phyloP scores from a whole-genome alignment of 495 filamentous ascomycete genomes.

The Entonaema liquescens region DNA sequence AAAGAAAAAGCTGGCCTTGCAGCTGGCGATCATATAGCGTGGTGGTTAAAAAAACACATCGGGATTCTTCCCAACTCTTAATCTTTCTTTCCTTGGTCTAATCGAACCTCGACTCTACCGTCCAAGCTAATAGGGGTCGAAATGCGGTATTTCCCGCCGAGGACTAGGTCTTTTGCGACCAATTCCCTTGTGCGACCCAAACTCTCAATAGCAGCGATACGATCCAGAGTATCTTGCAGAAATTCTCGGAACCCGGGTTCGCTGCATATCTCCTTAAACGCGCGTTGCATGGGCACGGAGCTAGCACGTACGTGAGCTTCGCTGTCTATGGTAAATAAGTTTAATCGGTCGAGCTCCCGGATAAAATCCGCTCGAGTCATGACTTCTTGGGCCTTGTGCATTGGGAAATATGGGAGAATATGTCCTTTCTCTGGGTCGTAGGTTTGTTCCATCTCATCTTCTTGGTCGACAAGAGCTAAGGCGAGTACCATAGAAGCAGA shows the following conservation, averaged over 20 bases:
- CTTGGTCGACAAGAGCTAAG: conserved; percentile 83
- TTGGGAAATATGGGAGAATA: conserved; percentile 79
- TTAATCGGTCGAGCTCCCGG: conserved; percentile 87
- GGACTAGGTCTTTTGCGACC: conserved; percentile 80
- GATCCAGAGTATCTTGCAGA: conserved; percentile 80
- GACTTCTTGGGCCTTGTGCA: conserved; percentile 83
- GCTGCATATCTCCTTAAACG: conserved; percentile 82
- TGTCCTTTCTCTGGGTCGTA: conserved; percentile 75
- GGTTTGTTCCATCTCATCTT: conserved; percentile 68
- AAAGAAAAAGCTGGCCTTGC: conserved; percentile 29
- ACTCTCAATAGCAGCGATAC: conserved; percentile 91
- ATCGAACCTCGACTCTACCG: conserved; percentile 38
- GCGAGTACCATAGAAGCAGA: conserved; percentile 95
- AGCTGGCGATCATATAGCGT: conserved; percentile 1
- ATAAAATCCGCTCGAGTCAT: conserved; percentile 98
- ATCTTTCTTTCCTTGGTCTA: conserved; percentile 32
- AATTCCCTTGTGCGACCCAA: conserved; percentile 90
- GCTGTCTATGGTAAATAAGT: conserved; percentile 94
- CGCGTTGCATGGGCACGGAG: conserved; percentile 94
- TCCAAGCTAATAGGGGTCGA: conserved; percentile 47
- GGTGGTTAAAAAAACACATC: not conserved
- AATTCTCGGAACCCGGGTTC: conserved; percentile 79
- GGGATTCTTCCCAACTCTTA: not conserved
- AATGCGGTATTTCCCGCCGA: conserved; percentile 82
- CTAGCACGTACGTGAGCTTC: conserved; percentile 89